These are phyloP conservation scores for Tubosaeta brunneosetosa DNA, from an alignment of 768 basidiomycete genomes.

Conservation along the genomic window DNA sequence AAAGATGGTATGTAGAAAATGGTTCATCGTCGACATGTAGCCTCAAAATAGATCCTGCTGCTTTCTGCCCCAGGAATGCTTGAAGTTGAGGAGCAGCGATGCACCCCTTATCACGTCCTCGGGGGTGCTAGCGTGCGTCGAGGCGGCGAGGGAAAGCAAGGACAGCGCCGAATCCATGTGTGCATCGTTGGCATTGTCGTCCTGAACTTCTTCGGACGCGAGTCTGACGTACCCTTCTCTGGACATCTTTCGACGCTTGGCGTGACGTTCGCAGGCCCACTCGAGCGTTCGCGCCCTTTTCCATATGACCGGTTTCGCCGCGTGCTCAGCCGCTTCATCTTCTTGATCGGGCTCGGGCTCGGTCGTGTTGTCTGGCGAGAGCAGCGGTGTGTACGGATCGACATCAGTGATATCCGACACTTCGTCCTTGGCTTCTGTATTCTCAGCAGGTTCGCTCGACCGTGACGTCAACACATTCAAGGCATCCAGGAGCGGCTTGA, in stretches of 20 bases:
- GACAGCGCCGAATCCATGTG: constrained; percentile 27
- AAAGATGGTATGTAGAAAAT: constrained; percentile 24
- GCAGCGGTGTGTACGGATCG: neutral
- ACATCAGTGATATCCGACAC: neutral
- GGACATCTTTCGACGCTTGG: constrained; percentile 33
- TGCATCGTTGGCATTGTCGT: constrained; percentile 3
- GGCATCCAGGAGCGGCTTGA: constrained; percentile 22
- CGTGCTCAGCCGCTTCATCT: constrained; percentile 4
- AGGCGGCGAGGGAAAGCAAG: constrained; percentile 26
- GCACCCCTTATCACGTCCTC: constrained; percentile 27
- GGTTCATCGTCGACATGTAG: constrained; percentile 15
- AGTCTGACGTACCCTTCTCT: constrained; percentile 15
- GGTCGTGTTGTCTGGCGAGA: neutral
- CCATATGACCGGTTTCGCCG: constrained; percentile 1
- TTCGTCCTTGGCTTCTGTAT: neutral
- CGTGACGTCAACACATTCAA: constrained; percentile 14
- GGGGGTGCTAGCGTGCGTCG: constrained; percentile 1
- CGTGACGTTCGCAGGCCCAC: constrained; percentile 41
- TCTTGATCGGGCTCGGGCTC: neutral
- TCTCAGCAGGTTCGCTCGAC: constrained; percentile 1
- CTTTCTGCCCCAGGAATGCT: constrained; percentile 27
- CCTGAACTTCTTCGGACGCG: constrained; percentile 16
- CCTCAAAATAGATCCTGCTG: constrained; percentile 16
- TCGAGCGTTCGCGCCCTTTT: constrained; percentile 36
- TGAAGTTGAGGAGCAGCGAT: constrained; percentile 27